Evolutionary conservation across 208 protist genomes (phyloP).

Genomic region (Wallacemonas sp.): DNA sequence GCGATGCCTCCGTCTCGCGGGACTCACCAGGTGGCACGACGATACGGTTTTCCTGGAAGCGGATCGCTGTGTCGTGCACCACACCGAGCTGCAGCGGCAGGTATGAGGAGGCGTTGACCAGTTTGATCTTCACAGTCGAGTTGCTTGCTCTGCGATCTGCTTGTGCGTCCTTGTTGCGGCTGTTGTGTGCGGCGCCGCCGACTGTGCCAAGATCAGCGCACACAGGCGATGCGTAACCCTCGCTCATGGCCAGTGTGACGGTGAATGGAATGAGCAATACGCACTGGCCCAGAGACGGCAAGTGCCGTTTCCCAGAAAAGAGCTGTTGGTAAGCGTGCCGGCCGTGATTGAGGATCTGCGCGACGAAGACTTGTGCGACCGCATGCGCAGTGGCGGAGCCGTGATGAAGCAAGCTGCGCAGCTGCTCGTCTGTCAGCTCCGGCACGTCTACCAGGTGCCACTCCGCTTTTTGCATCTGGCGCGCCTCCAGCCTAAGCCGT

Average conservation of each 20-base stretch:
- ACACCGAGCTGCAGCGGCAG: conserved; percentile 73
- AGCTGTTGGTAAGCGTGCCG: conserved; percentile 26
- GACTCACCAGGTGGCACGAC: conserved; percentile 56
- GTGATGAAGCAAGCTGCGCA: conserved; percentile 32
- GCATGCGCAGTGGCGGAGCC: conserved; percentile 39
- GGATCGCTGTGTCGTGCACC: conserved; percentile 73
- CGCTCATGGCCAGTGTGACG: conserved; percentile 58
- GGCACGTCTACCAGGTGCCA: conserved; percentile 39
- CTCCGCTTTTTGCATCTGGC: conserved; percentile 22
- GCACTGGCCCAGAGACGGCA: conserved; percentile 49
- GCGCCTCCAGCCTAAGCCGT: conserved; percentile 26
- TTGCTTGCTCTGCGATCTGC: background rate
- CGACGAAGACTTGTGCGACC: conserved; percentile 50
- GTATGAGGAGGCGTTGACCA: conserved; percentile 65
- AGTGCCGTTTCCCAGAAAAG: conserved; percentile 21
- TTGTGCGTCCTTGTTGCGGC: conserved; percentile 1
- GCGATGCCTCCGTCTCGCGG: conserved; percentile 41
- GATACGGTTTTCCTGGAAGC: conserved; percentile 55
- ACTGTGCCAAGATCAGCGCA: conserved; percentile 31
- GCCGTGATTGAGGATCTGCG: conserved; percentile 30
- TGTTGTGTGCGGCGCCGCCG: background rate
- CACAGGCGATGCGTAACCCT: conserved; percentile 46
- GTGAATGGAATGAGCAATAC: conserved; percentile 35
- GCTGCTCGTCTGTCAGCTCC: conserved; percentile 34
- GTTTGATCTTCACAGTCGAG: conserved; percentile 17